phyloP scores from a whole-genome alignment of 345 rosid genomes.

The Hibiscus tridactylites region DNA sequence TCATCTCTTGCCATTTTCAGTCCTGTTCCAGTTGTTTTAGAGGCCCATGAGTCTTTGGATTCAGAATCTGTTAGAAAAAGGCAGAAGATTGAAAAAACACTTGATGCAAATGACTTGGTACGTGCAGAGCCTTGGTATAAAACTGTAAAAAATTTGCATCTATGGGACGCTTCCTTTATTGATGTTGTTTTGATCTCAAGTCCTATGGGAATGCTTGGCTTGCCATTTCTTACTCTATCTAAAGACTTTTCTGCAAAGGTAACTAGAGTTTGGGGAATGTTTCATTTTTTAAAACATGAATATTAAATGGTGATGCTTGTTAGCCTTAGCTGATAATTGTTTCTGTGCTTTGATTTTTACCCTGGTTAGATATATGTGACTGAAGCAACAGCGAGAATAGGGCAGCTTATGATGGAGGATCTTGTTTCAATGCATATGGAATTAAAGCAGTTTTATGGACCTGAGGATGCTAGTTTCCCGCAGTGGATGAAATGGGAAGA shows the following conservation, averaged over 20 bases:
- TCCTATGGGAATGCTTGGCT: constrained; percentile 76
- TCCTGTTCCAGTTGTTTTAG: constrained; percentile 36
- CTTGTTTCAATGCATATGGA: constrained; percentile 73
- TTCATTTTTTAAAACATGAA: not conserved
- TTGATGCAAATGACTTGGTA: constrained; percentile 39
- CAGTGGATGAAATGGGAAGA: constrained; percentile 66
- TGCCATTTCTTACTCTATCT: constrained; percentile 60
- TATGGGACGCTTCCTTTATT: constrained; percentile 72
- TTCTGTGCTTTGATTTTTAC: constrained; percentile 18
- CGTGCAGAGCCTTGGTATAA: constrained; percentile 76
- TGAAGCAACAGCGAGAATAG: constrained; percentile 65
- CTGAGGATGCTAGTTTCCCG: constrained; percentile 37
- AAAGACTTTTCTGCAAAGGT: constrained; percentile 78
- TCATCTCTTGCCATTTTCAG: constrained; percentile 56
- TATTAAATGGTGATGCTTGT: not conserved
- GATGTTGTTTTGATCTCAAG: constrained; percentile 72
- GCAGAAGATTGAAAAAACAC: constrained; percentile 31
- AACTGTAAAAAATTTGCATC: constrained; percentile 56
- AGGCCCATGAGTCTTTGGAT: constrained; percentile 14
- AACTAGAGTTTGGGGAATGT: constrained; percentile 5
- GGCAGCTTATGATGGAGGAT: constrained; percentile 84
- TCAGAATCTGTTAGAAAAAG: constrained; percentile 27
- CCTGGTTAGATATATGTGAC: constrained; percentile 56
- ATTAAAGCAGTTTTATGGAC: constrained; percentile 50
- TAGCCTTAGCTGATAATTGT: not conserved